Evolutionary conservation across 2,329 filamentous ascomycete genomes (phyloP).

Genomic region (Passalora sequoiae): DNA sequence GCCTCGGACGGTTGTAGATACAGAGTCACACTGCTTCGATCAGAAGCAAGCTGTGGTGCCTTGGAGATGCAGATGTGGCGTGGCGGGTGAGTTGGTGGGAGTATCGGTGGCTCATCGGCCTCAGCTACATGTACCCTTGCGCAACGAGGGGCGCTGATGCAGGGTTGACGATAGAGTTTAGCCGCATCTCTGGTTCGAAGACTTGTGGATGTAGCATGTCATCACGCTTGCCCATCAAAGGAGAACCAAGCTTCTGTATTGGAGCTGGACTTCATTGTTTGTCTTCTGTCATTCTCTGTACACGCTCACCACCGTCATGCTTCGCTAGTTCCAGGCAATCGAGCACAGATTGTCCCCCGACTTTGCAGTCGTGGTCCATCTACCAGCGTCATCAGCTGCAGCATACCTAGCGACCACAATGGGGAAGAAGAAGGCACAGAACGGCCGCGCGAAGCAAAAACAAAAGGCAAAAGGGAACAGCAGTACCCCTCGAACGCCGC

Average conservation of each 20-base stretch:
- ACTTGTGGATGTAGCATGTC: slow-evolving; percentile 7
- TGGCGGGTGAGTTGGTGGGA: not conserved
- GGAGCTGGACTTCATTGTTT: slow-evolving; percentile 8
- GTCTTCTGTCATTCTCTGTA: not conserved
- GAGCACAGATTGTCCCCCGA: not conserved
- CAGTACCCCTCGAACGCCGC: slow-evolving; percentile 10
- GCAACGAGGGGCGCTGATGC: not conserved
- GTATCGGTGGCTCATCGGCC: not conserved
- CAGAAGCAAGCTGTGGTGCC: not conserved
- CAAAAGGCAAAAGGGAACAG: slow-evolving; percentile 22
- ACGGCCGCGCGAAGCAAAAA: slow-evolving; percentile 26
- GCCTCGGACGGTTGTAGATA: not conserved
- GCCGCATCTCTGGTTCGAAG: slow-evolving; percentile 3
- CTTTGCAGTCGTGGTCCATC: too few species aligned
- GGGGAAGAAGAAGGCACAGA: slow-evolving; percentile 24
- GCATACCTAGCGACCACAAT: slow-evolving; percentile 10
- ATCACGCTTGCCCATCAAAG: slow-evolving; percentile 3
- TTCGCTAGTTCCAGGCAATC: slow-evolving; percentile 5
- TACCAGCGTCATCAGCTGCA: too few species aligned
- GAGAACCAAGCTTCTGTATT: not conserved
- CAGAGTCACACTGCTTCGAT: not conserved
- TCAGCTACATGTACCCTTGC: too few species aligned
- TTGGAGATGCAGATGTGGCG: not conserved
- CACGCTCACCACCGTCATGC: slow-evolving; percentile 14
- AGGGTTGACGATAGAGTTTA: not conserved